These are phyloP conservation scores for Heracleum sosnowskyi DNA, from an alignment of 129 eudicot species.

Conservation along the genomic window DNA sequence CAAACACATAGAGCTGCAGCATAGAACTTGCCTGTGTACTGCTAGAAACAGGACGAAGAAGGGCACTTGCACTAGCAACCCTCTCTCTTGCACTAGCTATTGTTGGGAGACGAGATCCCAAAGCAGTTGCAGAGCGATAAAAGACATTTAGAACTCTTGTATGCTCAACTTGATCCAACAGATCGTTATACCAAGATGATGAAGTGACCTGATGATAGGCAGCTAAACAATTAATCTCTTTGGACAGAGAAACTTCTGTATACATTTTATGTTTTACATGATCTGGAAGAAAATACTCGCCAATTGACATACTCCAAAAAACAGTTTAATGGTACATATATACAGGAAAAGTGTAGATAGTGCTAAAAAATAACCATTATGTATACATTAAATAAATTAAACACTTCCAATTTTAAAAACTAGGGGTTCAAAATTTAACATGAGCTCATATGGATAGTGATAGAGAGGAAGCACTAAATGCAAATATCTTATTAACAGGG, in stretches of 20 bases:
- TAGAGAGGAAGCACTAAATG: neutral
- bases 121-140: slow-evolving; percentile 89
- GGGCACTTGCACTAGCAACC: slow-evolving; percentile 96
- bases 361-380: neutral
- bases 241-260: neutral
- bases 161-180: slow-evolving; percentile 94
- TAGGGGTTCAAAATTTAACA: neutral
- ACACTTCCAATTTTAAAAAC: neutral
- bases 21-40: slow-evolving; percentile 65
- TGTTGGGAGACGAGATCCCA: slow-evolving; percentile 94
- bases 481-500: neutral
- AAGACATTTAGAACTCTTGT: slow-evolving; percentile 77
- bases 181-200: slow-evolving; percentile 93
- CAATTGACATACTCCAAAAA: neutral
- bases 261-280: neutral
- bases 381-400: neutral
- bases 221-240: neutral
- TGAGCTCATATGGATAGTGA: neutral
- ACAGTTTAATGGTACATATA: neutral
- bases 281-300: neutral
- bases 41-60: slow-evolving; percentile 87
- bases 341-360: neutral
- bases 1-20: neutral
- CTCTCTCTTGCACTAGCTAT: slow-evolving; percentile 85
- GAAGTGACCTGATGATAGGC: slow-evolving; percentile 73